Evolutionary conservation across 176 grass and related monocot species (phyloP), one percentile per base, ranked within the genome.

Genomic region (Hsuehochloa calcarea): DNA sequence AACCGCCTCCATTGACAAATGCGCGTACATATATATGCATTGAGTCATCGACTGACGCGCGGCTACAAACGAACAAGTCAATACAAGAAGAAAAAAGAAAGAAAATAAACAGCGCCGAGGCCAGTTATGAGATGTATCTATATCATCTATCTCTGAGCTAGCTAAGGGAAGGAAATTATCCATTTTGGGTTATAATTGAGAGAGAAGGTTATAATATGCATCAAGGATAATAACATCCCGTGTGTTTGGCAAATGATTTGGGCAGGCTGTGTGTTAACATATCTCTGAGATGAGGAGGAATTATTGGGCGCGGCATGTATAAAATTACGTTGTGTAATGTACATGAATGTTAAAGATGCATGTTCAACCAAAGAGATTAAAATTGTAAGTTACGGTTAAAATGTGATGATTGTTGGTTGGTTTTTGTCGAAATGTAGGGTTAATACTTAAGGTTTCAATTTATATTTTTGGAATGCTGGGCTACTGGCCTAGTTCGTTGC

Each of bases 141-240:
- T 46, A 70, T 34, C 31, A 34, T 34, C 70, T 46, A 9, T 63
- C 12, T 50, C n/a, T 37, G 31, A 68, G 44, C 60, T 45, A 64
- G 38, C 5, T 11, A 66, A 35, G 34, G 6, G 10, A 25, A 74
- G 3, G 56, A 60, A 65, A 80, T 80, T 64, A 80, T 65, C n/a
- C n/a, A 3, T 43, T 41, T 12, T 5, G 2, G 14, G 9, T 14
- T 60, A 16, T 37, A 39, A 23, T 17, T 35, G 1, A 12, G 8
- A 7, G 9, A 39, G 20, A 15, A 19, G 31, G 31, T 34, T 31
- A 85, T 54, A 1, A 20, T 39, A 71, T 14, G 16, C 22, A 3
- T 34, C 60, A 20, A 52, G 46, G 80, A 34, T 43, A 71, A 78
- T 88, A 78, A 64, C 44, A 12, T 26, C 31, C 73, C 80, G 78